Evolutionary conservation across 2,329 filamentous ascomycete genomes (phyloP).

Genomic region (Pseudocercospora pini-densiflorae): DNA sequence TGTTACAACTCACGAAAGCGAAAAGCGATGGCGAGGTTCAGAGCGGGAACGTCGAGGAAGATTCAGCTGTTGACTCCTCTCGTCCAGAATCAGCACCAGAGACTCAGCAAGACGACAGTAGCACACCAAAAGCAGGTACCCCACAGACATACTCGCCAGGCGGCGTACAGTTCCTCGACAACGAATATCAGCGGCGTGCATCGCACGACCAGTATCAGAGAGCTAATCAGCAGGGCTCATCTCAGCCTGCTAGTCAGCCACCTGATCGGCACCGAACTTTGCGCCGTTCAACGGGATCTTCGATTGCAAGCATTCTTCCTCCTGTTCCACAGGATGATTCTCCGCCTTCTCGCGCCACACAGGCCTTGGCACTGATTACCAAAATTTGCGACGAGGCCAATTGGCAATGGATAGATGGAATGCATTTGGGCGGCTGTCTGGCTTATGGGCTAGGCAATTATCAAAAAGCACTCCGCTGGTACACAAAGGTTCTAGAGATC

Average conservation of each 20-base stretch:
- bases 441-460: conserved; percentile 89
- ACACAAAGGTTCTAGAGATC: conserved; percentile 66
- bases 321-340: conserved; percentile 43
- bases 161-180: conserved; percentile 29
- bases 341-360: conserved; percentile 59
- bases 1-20: conserved; percentile 27
- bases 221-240: not conserved
- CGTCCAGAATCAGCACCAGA: conserved; percentile 13
- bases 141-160: conserved; percentile 26
- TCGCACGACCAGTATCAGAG: conserved; percentile 30
- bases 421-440: conserved; percentile 87
- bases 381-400: conserved; percentile 76
- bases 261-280: conserved; percentile 29
- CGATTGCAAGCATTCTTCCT: conserved; percentile 42
- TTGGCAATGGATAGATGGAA: conserved; percentile 92
- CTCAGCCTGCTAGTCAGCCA: conserved; percentile 8
- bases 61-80: conserved; percentile 16
- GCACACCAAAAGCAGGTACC: conserved; percentile 24
- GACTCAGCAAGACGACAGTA: conserved; percentile 16
- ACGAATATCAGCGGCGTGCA: conserved; percentile 30
- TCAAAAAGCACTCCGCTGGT: conserved; percentile 75
- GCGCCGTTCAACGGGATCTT: conserved; percentile 38
- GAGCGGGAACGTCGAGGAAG: conserved; percentile 15
- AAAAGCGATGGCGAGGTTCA: conserved; percentile 13
- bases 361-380: conserved; percentile 72